A percentile compares a stretch with the other conserved stretches of the same genome.
These are phyloP conservation scores for Phytophthora ramorum DNA, from an alignment of 352 stramenopile species.

Conservation along the genomic window DNA sequence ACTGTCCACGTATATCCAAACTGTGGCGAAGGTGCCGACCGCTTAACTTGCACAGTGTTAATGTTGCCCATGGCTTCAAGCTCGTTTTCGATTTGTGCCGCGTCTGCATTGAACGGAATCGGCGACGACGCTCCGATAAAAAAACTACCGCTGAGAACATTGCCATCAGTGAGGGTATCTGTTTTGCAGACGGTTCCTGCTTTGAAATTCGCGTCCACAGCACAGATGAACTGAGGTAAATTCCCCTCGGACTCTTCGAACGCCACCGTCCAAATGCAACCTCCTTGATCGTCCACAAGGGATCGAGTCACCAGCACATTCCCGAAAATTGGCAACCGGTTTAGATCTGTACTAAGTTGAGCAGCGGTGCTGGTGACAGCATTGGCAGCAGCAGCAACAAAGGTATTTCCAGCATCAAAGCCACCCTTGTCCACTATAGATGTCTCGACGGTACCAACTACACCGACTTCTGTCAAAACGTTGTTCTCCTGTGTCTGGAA, in stretches of 20 bases:
- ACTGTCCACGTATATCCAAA: conserved; percentile 79
- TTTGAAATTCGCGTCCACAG: conserved; percentile 37
- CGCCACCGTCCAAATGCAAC: conserved; percentile 79
- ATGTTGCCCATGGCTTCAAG: conserved; percentile 74
- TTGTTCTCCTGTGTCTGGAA: conserved; percentile 82
- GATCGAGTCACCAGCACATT: conserved; percentile 69
- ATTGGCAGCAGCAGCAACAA: conserved; percentile 43
- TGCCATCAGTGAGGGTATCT: conserved; percentile 76
- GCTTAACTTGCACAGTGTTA: conserved; percentile 63
- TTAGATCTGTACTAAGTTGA: conserved; percentile 54
- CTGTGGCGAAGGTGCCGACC: conserved; percentile 55
- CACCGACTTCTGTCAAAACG: conserved; percentile 44
- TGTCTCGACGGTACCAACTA: conserved; percentile 41
- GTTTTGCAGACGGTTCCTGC: conserved; percentile 51
- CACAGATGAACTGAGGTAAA: conserved; percentile 79
- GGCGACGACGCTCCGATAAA: conserved; percentile 65
- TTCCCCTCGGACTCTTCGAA: conserved; percentile 74
- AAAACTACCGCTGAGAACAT: conserved; percentile 77
- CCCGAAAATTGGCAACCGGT: conserved; percentile 65
- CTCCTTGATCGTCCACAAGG: conserved; percentile 69
- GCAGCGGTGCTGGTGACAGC: conserved; percentile 37
- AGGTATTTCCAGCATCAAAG: conserved; percentile 58
- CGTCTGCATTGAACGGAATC: conserved; percentile 65
- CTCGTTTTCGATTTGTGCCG: conserved; percentile 47
- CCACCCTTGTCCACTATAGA: conserved; percentile 58